A percentile compares a stretch with the other conserved stretches of the same genome.
These are phyloP conservation scores for Wallemia mellicola DNA, from an alignment of 1,284 basidiomycete species.

Conservation along the genomic window DNA sequence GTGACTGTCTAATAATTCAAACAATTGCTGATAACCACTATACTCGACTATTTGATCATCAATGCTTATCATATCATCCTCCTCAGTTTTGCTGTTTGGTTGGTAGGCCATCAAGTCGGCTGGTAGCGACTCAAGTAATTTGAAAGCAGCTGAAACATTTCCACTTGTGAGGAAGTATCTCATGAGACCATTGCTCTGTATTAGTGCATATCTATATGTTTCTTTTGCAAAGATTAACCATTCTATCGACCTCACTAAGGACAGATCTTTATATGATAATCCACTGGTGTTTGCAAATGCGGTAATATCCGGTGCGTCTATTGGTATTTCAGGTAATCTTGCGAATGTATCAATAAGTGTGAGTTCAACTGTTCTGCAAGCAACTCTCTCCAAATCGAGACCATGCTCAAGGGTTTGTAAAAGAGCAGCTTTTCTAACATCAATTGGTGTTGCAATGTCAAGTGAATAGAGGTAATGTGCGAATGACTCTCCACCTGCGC, in stretches of 20 bases:
- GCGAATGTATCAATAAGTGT: constrained; percentile 38
- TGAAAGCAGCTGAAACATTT: constrained; percentile 40
- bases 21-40: constrained; percentile 19
- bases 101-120: constrained; percentile 22
- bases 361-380: constrained; percentile 45
- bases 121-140: constrained; percentile 30
- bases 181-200: constrained; percentile 53
- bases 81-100: constrained; percentile 22
- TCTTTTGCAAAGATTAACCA: constrained; percentile 59
- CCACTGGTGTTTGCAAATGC: constrained; percentile 14
- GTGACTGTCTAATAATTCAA: constrained; percentile 17
- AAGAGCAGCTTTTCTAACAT: constrained; percentile 41
- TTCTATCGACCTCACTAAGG: constrained; percentile 61
- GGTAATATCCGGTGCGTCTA: constrained; percentile 29
- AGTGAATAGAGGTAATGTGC: constrained; percentile 66
- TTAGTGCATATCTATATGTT: constrained; percentile 45
- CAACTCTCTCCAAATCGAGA: constrained; percentile 52
- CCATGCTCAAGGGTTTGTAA: constrained; percentile 51
- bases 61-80: constrained; percentile 9
- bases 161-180: constrained; percentile 43
- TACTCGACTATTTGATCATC: constrained; percentile 13
- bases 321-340: constrained; percentile 16
- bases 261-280: constrained; percentile 24
- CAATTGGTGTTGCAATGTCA: constrained; percentile 32
- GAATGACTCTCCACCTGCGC: constrained; percentile 66